Percentiles rank a stretch among this genome's conserved stretches.
These are phyloP conservation scores for Sisymbrium altissimum DNA, from an alignment of 345 rosid species.

Conservation along the genomic window DNA sequence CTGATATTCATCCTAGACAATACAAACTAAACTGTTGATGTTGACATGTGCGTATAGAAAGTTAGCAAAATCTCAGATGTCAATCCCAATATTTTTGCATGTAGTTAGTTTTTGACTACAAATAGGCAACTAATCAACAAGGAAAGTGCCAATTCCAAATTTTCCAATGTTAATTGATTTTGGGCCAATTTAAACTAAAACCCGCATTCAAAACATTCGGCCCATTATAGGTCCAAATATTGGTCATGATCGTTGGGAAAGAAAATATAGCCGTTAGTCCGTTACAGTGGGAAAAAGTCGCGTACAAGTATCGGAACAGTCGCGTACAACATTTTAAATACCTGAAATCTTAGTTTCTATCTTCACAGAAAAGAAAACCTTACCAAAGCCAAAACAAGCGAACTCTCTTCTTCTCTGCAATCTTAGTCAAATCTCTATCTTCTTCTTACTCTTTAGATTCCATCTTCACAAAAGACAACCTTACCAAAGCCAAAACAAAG, in stretches of 20 bases:
- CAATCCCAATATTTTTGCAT: not conserved
- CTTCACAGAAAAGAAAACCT: constrained; percentile 15
- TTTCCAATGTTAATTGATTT: too few species aligned
- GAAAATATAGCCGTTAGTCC: constrained; percentile 36
- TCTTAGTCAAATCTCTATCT: too few species aligned
- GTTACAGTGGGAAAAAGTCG: not conserved
- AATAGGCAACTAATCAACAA: too few species aligned
- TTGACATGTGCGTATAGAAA: too few species aligned
- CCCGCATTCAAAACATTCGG: not conserved
- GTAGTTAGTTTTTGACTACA: too few species aligned
- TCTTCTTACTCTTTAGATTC: constrained; percentile 2
- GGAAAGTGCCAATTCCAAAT: too few species aligned
- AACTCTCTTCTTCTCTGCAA: too few species aligned
- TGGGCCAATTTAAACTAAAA: not conserved
- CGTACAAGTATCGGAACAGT: not conserved
- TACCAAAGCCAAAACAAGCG: not conserved
- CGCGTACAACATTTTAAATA: constrained; percentile 42
- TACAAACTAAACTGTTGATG: not conserved
- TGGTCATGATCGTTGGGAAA: not conserved
- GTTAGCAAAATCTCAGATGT: too few species aligned
- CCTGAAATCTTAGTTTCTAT: constrained; percentile 1
- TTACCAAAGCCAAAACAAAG: constrained; percentile 67
- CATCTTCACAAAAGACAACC: constrained; percentile 41
- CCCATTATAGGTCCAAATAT: constrained; percentile 4
- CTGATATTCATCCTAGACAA: not conserved